Conservation (phyloP, 176 grass and related monocot species). For the Thinopyrum elongatum region DNA sequence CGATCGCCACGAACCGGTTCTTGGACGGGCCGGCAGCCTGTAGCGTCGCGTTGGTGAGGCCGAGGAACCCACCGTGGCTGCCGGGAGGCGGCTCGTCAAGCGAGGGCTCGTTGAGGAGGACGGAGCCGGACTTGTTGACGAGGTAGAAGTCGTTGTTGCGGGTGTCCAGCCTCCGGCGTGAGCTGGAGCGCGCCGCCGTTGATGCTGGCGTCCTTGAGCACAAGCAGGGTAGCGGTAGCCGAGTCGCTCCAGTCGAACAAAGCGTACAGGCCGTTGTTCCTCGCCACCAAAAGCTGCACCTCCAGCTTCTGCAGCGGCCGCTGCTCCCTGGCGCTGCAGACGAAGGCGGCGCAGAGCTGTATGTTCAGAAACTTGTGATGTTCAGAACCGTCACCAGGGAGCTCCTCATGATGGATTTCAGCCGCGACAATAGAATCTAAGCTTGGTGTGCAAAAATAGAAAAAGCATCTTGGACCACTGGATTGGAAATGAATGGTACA, state of each 20-base stretch:
- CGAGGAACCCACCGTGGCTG: slow-evolving; percentile 46
- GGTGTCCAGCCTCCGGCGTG: slow-evolving; percentile 44
- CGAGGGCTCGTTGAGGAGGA: slow-evolving; percentile 27
- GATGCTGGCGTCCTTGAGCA: background rate
- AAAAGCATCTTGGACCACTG: too few species aligned
- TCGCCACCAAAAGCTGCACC: background rate
- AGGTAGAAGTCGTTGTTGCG: background rate
- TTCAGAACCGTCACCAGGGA: too few species aligned
- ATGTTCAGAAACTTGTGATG: too few species aligned
- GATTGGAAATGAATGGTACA: too few species aligned
- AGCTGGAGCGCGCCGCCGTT: slow-evolving; percentile 47
- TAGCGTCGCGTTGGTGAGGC: slow-evolving; percentile 47
- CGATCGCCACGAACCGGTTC: slow-evolving; percentile 41
- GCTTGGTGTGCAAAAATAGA: too few species aligned
- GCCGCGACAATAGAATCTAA: too few species aligned
- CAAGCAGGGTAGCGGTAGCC: rapidly evolving
- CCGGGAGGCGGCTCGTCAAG: slow-evolving; percentile 11
- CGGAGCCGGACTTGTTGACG: slow-evolving; percentile 43
- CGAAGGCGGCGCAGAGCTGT: background rate
- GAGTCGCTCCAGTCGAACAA: background rate
- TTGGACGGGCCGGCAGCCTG: background rate
- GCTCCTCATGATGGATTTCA: too few species aligned
- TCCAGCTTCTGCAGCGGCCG: background rate
- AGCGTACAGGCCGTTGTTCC: background rate
- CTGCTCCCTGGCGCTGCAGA: background rate